Conservation (phyloP, 2,329 filamentous ascomycete species). For the Ascochyta clinopodiicola region DNA sequence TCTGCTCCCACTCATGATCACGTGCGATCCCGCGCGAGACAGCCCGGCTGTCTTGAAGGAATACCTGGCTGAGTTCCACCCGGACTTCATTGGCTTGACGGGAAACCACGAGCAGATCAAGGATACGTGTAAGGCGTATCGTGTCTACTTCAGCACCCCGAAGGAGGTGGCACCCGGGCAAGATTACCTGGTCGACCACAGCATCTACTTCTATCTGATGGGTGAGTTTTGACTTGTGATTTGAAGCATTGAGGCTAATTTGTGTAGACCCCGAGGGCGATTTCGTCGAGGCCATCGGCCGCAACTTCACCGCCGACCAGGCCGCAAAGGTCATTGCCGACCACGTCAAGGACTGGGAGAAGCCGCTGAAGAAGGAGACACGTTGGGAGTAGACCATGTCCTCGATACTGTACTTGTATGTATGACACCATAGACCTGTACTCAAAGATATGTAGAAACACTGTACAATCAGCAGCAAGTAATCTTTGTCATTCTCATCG, state of each 20-base stretch:
- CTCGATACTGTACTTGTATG: constrained; percentile 12
- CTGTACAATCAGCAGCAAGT: constrained; percentile 7
- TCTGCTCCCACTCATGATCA: constrained; percentile 86
- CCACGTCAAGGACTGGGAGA: constrained; percentile 82
- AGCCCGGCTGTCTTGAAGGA: constrained; percentile 81
- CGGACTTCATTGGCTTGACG: constrained; percentile 83
- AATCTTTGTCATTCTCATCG: neutral
- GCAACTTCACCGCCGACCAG: constrained; percentile 89
- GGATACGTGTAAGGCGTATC: constrained; percentile 90
- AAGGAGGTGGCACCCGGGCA: constrained; percentile 86
- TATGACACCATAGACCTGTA: constrained; percentile 10
- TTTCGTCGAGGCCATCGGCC: constrained; percentile 94
- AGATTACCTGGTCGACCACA: constrained; percentile 98
- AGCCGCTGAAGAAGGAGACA: constrained; percentile 58
- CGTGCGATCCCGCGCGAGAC: constrained; percentile 92
- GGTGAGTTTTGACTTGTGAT: constrained; percentile 54
- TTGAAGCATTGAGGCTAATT: constrained; percentile 26
- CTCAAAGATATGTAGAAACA: constrained; percentile 10
- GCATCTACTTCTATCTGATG: constrained; percentile 99
- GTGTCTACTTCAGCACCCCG: constrained; percentile 97
- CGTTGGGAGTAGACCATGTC: constrained; percentile 35
- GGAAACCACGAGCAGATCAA: constrained; percentile 95
- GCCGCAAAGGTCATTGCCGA: constrained; percentile 83
- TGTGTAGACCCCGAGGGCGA: constrained; percentile 87
- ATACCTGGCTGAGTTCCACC: constrained; percentile 92